Evolutionary conservation across 1,284 basidiomycete genomes (phyloP).

Genomic region (Cryptococcus wingfieldii): DNA sequence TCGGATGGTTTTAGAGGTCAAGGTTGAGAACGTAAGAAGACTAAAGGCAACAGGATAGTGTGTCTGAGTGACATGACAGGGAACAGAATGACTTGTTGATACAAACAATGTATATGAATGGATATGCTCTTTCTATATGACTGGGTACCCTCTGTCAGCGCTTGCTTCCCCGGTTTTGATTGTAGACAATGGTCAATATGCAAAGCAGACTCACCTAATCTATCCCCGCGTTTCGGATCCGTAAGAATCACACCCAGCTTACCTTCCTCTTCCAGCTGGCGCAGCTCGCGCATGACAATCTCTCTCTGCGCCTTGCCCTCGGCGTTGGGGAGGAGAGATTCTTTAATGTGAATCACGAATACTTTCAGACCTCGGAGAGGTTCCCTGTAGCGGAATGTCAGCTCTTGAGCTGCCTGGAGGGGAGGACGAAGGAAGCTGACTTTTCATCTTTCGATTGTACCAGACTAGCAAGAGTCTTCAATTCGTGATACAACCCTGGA

Average conservation of each 20-base stretch:
- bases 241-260: conserved; percentile 38
- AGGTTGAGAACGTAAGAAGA: too few relatives aligned
- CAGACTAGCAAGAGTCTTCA: conserved; percentile 29
- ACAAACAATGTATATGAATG: background rate
- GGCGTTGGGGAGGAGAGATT: conserved; percentile 38
- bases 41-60: too few relatives aligned
- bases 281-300: conserved; percentile 34
- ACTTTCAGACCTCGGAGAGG: conserved; percentile 38
- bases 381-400: conserved; percentile 3
- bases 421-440: background rate
- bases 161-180: too few relatives aligned
- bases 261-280: conserved; percentile 26
- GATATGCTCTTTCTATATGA: background rate
- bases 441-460: conserved; percentile 8
- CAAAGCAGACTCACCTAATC: conserved; percentile 34
- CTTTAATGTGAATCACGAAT: conserved; percentile 48
- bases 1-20: too few relatives aligned
- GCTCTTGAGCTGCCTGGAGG: background rate
- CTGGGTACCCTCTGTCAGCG: background rate
- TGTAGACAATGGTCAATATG: too few relatives aligned
- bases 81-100: too few relatives aligned
- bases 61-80: too few relatives aligned
- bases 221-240: conserved; percentile 33
- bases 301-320: conserved; percentile 32
- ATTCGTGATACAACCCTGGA: conserved; percentile 37